A percentile compares a stretch with the other conserved stretches of the same genome.
These are phyloP conservation scores for Saksenaea oblongispora DNA, from an alignment of 371 early-diverging fungal genomes.

Conservation along the genomic window DNA sequence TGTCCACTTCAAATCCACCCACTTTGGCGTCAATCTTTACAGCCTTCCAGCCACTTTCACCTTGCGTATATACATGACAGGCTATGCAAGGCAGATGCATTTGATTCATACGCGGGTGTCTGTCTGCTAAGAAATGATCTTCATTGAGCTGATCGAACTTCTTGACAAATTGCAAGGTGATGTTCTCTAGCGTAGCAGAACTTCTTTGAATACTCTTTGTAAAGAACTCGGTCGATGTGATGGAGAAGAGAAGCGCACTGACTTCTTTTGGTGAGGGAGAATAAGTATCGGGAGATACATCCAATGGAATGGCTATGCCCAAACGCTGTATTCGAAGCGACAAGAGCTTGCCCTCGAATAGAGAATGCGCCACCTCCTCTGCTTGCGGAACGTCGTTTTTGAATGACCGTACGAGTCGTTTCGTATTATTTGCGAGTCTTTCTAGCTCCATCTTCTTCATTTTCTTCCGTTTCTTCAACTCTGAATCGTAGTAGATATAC, in stretches of 20 bases:
- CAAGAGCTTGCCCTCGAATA: slow-evolving; percentile 60
- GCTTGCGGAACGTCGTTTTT: slow-evolving; percentile 51
- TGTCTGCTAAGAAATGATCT: slow-evolving; percentile 64
- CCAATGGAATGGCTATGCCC: slow-evolving; percentile 72
- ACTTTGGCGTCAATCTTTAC: slow-evolving; percentile 65
- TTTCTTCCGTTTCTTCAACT: slow-evolving; percentile 63
- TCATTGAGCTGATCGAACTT: slow-evolving; percentile 73
- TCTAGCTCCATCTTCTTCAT: slow-evolving; percentile 59
- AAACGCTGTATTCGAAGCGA: slow-evolving; percentile 57
- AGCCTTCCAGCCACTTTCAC: slow-evolving; percentile 33
- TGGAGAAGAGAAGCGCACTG: slow-evolving; percentile 65
- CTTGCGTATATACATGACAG: slow-evolving; percentile 49
- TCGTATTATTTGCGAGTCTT: slow-evolving; percentile 66
- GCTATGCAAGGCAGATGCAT: slow-evolving; percentile 61
- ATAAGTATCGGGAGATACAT: slow-evolving; percentile 14
- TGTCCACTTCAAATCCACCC: slow-evolving; percentile 67
- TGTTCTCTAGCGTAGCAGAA: slow-evolving; percentile 57
- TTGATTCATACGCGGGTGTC: slow-evolving; percentile 73
- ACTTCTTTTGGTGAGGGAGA: slow-evolving; percentile 18
- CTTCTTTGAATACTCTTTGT: slow-evolving; percentile 65
- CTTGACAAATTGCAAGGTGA: slow-evolving; percentile 74
- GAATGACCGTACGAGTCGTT: slow-evolving; percentile 65
- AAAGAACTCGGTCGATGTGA: slow-evolving; percentile 55
- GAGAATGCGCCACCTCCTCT: slow-evolving; percentile 49
- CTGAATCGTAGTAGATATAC: slow-evolving; percentile 68